A percentile compares a stretch with the other conserved stretches of the same genome.
Conservation (phyloP, 2,329 filamentous ascomycete species). For the Fonsecaea pedrosoi region DNA sequence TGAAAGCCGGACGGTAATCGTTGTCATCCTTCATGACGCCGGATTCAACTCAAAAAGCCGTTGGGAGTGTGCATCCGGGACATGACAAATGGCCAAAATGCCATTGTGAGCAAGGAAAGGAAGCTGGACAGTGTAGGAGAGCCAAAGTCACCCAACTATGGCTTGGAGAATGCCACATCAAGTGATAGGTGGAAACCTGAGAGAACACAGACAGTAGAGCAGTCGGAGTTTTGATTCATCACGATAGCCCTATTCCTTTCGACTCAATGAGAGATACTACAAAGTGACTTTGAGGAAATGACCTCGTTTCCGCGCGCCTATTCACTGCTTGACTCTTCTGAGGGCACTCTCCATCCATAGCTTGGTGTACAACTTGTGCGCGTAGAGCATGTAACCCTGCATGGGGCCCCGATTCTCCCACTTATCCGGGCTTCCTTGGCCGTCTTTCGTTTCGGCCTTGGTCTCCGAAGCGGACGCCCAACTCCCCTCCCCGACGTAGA, state of each 20-base stretch:
- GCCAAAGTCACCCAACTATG: neutral
- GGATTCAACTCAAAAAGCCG: neutral
- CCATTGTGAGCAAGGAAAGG: neutral
- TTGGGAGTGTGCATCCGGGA: constrained; percentile 4
- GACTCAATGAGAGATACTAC: neutral
- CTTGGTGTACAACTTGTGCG: constrained; percentile 64
- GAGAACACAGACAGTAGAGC: neutral
- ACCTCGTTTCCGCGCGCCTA: neutral
- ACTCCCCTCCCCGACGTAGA: constrained; percentile 51
- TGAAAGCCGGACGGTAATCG: neutral
- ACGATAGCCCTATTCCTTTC: neutral
- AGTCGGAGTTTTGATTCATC: neutral
- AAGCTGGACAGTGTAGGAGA: neutral
- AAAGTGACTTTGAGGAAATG: neutral
- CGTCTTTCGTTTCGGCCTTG: constrained; percentile 17
- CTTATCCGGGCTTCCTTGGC: neutral
- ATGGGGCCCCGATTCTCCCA: constrained; percentile 47
- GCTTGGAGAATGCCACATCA: neutral
- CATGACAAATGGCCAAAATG: neutral
- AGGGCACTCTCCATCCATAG: constrained; percentile 63
- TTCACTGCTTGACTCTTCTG: constrained; percentile 34
- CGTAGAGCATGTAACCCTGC: constrained; percentile 45
- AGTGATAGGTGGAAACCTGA: neutral
- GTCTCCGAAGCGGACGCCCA: constrained; percentile 39
- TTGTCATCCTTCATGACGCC: neutral